Evolutionary conservation across 2,329 filamentous ascomycete genomes (phyloP), one percentile per base, ranked within the genome.

Genomic region (Chaetomium sp.): DNA sequence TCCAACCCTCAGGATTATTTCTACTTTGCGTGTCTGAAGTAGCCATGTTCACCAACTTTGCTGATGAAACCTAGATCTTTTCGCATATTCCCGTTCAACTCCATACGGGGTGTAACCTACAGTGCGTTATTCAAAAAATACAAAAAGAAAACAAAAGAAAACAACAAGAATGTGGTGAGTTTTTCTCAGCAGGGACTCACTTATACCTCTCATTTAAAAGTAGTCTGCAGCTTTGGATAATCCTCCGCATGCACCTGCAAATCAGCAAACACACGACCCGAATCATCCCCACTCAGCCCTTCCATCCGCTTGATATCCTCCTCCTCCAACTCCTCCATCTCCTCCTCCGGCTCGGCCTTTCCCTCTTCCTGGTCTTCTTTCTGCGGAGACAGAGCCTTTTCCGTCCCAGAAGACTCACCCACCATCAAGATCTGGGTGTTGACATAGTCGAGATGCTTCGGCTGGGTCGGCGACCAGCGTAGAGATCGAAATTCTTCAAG

Each of bases 371-470:
- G 72, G 60, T 85, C 84, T 27, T 76, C 73, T 3, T 77, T 76
- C 33, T 79, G 73, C 7, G 74, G 72, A 63, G 84, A 77, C 0
- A 81, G 72, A 0, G 82, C 84, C 57, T 80, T 81, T 4, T 76
- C 73, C 6, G 81, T 65, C 2, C 80, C 79, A 0, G 80, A 73
- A 1, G 79, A 79, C 64, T 89, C 84, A 6, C 91, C 90, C 45
- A 96, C 85, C 55, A 96, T 77, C 8, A 96, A 72, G 53, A 95
- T 79, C 66, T 95, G 89, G 0, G 87, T 81, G 61, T 89, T 87
- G 37, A 78, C 78, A 66, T 88, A 89, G 63, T 92, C 79, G 3
- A 95, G 75, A 62, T 91, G 84, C 56, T 87, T 81, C 0, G 90
- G 88, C 61, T 85, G 76, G 0, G 88, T 77, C 0, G 88, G 83